Evolutionary conservation across 768 basidiomycete genomes (phyloP).

Genomic region (Podaxis sp.): DNA sequence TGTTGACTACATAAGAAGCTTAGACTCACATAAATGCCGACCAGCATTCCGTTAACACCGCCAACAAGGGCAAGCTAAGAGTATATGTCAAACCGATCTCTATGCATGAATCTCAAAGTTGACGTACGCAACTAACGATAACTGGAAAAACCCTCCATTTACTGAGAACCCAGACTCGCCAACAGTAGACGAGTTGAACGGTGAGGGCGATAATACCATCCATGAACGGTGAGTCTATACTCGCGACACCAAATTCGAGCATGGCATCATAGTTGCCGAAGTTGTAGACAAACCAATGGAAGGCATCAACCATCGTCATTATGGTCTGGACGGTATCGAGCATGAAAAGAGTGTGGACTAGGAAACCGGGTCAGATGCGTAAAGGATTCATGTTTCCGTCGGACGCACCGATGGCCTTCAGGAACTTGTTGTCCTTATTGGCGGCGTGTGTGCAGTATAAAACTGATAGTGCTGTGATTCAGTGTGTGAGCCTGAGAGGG

Average conservation of each 20-base stretch:
- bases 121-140: not conserved
- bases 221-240: slow-evolving; percentile 5
- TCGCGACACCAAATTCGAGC: not conserved
- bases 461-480: not conserved
- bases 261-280: slow-evolving; percentile 3
- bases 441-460: not conserved
- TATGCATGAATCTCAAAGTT: not conserved
- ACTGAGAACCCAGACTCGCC: slow-evolving; percentile 4
- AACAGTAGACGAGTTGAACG: slow-evolving; percentile 9
- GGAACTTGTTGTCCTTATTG: slow-evolving; percentile 3
- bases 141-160: slow-evolving; percentile 2
- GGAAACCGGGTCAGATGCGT: not conserved
- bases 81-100: not conserved
- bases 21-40: slow-evolving; percentile 3
- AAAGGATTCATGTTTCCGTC: not conserved
- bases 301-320: slow-evolving; percentile 10
- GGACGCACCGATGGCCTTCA: not conserved
- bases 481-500: not conserved
- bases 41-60: not conserved
- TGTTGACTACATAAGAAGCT: not conserved
- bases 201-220: slow-evolving; percentile 8
- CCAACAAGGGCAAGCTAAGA: not conserved
- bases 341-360: slow-evolving; percentile 11
- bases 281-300: slow-evolving; percentile 7
- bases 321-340: slow-evolving; percentile 9